A percentile compares a stretch with the other conserved stretches of the same genome.
phyloP scores from a whole-genome alignment of 345 rosid species.

The Cardamine resedifolia region DNA sequence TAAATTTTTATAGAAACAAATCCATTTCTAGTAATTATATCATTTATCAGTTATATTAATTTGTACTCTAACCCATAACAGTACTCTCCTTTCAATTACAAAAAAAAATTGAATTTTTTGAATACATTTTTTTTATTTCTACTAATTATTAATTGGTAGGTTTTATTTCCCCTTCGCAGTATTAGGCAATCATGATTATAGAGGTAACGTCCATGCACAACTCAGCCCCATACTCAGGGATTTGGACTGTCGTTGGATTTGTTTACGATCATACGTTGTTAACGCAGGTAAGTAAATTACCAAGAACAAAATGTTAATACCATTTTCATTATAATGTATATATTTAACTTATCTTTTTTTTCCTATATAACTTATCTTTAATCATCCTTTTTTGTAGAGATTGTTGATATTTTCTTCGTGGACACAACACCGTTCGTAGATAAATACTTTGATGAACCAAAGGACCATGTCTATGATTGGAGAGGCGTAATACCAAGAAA shows the following conservation, averaged over 20 bases:
- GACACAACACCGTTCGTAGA: slow-evolving; percentile 71
- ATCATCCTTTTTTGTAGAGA: slow-evolving; percentile 30
- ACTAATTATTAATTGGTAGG: not conserved
- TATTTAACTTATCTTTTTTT: no score
- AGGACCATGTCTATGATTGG: slow-evolving; percentile 61
- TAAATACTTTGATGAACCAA: slow-evolving; percentile 51
- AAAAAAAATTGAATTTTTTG: not conserved
- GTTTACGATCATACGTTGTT: slow-evolving; percentile 51
- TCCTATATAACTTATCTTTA: not conserved
- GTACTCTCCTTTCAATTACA: not conserved
- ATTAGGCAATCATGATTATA: slow-evolving; percentile 66
- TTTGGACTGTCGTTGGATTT: slow-evolving; percentile 54
- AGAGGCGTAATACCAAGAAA: slow-evolving; percentile 51
- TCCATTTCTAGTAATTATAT: not conserved
- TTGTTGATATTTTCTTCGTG: slow-evolving; percentile 59
- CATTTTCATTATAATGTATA: not conserved
- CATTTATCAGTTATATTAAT: not conserved
- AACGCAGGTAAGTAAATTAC: slow-evolving; percentile 41
- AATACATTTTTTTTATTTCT: not conserved
- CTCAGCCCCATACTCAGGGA: slow-evolving; percentile 44
- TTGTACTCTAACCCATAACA: not conserved
- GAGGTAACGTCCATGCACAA: slow-evolving; percentile 58
- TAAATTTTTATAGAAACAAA: not conserved
- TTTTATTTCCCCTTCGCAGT: slow-evolving; percentile 34
- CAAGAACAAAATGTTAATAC: not conserved